phyloP scores from a whole-genome alignment of 805 yeast genomes.

The Candida corydali region DNA sequence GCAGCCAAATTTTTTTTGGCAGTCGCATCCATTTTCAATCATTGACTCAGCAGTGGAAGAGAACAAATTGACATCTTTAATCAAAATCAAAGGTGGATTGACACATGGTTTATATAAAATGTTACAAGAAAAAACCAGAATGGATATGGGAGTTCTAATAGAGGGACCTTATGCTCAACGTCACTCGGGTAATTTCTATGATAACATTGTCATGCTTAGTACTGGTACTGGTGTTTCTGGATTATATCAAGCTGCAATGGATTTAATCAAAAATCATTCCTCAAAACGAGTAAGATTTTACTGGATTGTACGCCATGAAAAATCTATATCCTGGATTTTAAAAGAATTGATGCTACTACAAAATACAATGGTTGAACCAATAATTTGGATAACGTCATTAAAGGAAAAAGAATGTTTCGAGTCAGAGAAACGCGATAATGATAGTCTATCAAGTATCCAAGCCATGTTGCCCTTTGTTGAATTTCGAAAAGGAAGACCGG shows the following conservation, averaged over 20 bases:
- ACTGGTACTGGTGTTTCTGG: constrained; percentile 44
- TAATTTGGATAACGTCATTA: constrained; percentile 41
- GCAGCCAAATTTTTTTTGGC: constrained; percentile 40
- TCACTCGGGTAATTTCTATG: constrained; percentile 27
- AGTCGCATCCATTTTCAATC: constrained; percentile 43
- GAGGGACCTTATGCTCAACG: constrained; percentile 41
- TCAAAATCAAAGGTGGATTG: constrained; percentile 52
- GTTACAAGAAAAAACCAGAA: constrained; percentile 22
- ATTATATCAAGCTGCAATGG: constrained; percentile 27
- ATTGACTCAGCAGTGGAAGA: constrained; percentile 16
- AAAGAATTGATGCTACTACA: constrained; percentile 31
- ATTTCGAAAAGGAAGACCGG: constrained; percentile 48
- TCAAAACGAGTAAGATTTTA: constrained; percentile 21
- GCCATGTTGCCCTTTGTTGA: constrained; percentile 19
- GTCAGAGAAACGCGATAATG: background rate
- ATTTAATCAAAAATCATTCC: constrained; percentile 15
- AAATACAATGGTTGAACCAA: constrained; percentile 29
- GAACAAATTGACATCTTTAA: constrained; percentile 42
- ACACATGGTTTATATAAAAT: constrained; percentile 33
- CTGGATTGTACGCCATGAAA: constrained; percentile 40
- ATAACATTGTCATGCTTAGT: constrained; percentile 24
- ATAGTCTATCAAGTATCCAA: background rate
- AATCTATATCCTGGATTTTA: constrained; percentile 37
- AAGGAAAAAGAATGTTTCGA: background rate
- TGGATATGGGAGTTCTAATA: constrained; percentile 26